phyloP scores from a whole-genome alignment of 2,329 filamentous ascomycete species.

The Anthostomella pinea region DNA sequence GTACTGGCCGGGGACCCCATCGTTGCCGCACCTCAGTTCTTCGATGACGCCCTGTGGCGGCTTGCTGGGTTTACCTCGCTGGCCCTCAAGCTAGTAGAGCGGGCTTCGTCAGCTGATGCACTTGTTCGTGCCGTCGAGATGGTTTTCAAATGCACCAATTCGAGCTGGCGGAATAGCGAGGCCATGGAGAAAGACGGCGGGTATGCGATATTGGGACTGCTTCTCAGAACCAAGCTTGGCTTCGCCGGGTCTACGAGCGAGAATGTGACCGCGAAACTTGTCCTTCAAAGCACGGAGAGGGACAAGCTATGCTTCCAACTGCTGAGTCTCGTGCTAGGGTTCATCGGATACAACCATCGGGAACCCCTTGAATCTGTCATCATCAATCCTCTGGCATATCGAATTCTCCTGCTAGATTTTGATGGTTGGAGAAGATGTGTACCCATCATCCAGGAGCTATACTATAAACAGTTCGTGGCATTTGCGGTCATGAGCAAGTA shows the following conservation, averaged over 20 bases:
- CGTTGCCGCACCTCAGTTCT: constrained; percentile 73
- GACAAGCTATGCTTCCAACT: constrained; percentile 60
- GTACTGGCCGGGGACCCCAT: constrained; percentile 81
- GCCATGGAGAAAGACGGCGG: constrained; percentile 96
- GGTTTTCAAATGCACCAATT: constrained; percentile 79
- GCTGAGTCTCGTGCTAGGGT: constrained; percentile 74
- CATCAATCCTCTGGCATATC: constrained; percentile 91
- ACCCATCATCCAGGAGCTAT: constrained; percentile 74
- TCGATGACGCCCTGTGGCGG: constrained; percentile 92
- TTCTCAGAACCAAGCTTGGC: constrained; percentile 80
- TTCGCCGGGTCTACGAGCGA: constrained; percentile 38
- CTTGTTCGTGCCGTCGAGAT: constrained; percentile 77
- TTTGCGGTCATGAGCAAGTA: constrained; percentile 91
- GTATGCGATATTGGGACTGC: constrained; percentile 80
- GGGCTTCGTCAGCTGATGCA: constrained; percentile 66
- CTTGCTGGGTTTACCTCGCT: constrained; percentile 88
- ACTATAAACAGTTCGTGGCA: constrained; percentile 86
- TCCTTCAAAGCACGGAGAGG: constrained; percentile 50
- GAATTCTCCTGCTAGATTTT: constrained; percentile 85
- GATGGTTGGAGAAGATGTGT: constrained; percentile 88
- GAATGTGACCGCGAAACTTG: constrained; percentile 39
- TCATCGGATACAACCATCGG: constrained; percentile 83
- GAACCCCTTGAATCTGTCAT: constrained; percentile 85
- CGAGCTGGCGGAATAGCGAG: constrained; percentile 96
- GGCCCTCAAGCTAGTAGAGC: constrained; percentile 79